A percentile compares a stretch with the other conserved stretches of the same genome.
Evolutionary conservation across 2,329 filamentous ascomycete species (phyloP).

Genomic region (Diaporthe ilicicola): DNA sequence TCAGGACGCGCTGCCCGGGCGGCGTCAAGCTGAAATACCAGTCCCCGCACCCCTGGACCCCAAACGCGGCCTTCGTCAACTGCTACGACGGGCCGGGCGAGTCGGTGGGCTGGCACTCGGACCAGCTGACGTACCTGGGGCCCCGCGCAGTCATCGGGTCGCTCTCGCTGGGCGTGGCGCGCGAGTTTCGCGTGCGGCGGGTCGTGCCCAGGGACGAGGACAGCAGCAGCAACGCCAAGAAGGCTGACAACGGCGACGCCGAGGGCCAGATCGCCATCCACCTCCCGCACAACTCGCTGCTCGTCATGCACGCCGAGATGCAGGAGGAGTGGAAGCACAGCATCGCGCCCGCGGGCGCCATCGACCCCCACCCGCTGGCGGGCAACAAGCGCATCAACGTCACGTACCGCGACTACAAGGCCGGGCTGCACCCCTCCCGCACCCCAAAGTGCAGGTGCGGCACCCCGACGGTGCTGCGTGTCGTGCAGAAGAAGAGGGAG

Average conservation of each 20-base stretch:
- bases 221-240: conserved; percentile 41
- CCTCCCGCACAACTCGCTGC: conserved; percentile 90
- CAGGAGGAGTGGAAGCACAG: conserved; percentile 97
- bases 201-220: conserved; percentile 73
- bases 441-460: conserved; percentile 83
- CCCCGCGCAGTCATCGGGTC: conserved; percentile 90
- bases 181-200: conserved; percentile 88
- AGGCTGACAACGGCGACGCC: conserved; percentile 56
- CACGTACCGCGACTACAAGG: conserved; percentile 89
- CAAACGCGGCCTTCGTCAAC: conserved; percentile 94
- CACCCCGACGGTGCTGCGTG: conserved; percentile 74
- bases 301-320: conserved; percentile 98
- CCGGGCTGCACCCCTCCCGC: conserved; percentile 76
- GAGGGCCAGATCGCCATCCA: conserved; percentile 92
- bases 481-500: conserved; percentile 80
- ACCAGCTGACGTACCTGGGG: conserved; percentile 92
- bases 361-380: conserved; percentile 85
- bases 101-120: conserved; percentile 90
- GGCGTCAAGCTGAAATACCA: conserved; percentile 82
- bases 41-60: conserved; percentile 75
- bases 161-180: conserved; percentile 87
- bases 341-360: conserved; percentile 76
- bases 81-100: conserved; percentile 86
- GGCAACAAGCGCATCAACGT: conserved; percentile 88
- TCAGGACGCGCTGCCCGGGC: conserved; percentile 71